Conservation (phyloP, 1,284 basidiomycete genomes). For the Hortiboletus rubellus region DNA sequence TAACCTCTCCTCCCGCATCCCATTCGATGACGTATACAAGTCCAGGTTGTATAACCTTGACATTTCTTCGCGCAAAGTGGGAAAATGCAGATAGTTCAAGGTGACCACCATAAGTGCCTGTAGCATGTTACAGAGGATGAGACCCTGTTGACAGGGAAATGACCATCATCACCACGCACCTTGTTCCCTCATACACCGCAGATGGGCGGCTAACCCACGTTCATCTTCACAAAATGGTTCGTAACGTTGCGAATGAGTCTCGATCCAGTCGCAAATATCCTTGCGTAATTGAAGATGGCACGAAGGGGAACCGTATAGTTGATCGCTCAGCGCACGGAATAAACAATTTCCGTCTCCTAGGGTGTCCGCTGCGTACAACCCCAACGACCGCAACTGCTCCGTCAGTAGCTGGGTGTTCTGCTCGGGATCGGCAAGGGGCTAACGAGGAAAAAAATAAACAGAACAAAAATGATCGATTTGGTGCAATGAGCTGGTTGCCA, state of each 20-base stretch:
- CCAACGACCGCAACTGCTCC: constrained; percentile 68
- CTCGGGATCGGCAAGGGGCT: constrained; percentile 64
- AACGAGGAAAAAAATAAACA: constrained; percentile 11
- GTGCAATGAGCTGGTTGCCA: constrained; percentile 18
- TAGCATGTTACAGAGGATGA: constrained; percentile 7
- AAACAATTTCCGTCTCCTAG: constrained; percentile 88
- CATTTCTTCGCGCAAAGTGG: constrained; percentile 72
- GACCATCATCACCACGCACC: constrained; percentile 44
- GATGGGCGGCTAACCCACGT: constrained; percentile 67
- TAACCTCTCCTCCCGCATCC: constrained; percentile 50
- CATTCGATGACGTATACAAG: constrained; percentile 82
- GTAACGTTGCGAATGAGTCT: constrained; percentile 67
- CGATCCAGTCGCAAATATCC: constrained; percentile 84
- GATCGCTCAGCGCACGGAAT: constrained; percentile 79
- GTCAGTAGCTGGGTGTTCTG: constrained; percentile 65
- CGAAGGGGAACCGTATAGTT: constrained; percentile 76
- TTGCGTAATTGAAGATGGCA: constrained; percentile 69
- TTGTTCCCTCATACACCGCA: constrained; percentile 73
- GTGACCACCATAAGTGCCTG: constrained; percentile 89
- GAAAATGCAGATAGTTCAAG: constrained; percentile 90
- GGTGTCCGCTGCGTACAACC: constrained; percentile 76
- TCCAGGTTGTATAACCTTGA: constrained; percentile 91
- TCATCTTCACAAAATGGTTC: constrained; percentile 90
- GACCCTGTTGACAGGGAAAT: constrained; percentile 2
- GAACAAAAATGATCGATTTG: constrained; percentile 16